Evolutionary conservation across 140 eudicot genomes (phyloP), one percentile per base, ranked within the genome.

Genomic region (Oenanthe javanica): DNA sequence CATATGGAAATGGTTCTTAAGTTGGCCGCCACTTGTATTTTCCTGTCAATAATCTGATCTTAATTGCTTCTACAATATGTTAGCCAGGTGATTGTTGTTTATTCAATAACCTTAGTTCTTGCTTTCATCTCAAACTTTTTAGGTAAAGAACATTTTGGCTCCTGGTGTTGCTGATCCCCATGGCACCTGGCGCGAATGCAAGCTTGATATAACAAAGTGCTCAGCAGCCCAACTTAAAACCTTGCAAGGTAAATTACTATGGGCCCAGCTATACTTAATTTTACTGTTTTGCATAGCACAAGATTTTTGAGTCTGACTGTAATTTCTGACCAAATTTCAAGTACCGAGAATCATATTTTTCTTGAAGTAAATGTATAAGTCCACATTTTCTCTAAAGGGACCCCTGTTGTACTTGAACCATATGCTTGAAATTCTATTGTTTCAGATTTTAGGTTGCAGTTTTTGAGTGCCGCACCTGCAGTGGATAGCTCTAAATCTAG

Each of bases 81-180:
- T 63, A 63, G 71, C 40, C 71, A 63, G 40, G 40, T 63, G 27
- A 9, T 23, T 5, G 6, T 63, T 63, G 71, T 63, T 23, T 23
- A 25, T 63, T 63, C 71, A 23, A 25, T 25, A 23, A 63, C 0
- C 71, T 23, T 63, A 9, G 40, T 48, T n/a, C 19, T 23, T 27
- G 50, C 48, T 8, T 31, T 84, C 42, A 54, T 51, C 14, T 2
- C 36, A 45, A 14, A 21, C 49, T 4, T 49, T 42, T 76, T 84
- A 93, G 98, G 84, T 91, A 57, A 93, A 88, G 88, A 93, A 93
- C 78, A 88, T 91, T 70, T 82, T 93, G 88, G 98, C 97, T 46
- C 98, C 98, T 4, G 92, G 88, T 36, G 95, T 86, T 59, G 93
- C 98, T 76, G 98, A 93, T 86, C 91, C 88, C 38, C 93, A 84